Evolutionary conservation across 495 filamentous ascomycete species (phyloP), one percentile per base, ranked within the genome.

Genomic region (Tetracladium setigerum): DNA sequence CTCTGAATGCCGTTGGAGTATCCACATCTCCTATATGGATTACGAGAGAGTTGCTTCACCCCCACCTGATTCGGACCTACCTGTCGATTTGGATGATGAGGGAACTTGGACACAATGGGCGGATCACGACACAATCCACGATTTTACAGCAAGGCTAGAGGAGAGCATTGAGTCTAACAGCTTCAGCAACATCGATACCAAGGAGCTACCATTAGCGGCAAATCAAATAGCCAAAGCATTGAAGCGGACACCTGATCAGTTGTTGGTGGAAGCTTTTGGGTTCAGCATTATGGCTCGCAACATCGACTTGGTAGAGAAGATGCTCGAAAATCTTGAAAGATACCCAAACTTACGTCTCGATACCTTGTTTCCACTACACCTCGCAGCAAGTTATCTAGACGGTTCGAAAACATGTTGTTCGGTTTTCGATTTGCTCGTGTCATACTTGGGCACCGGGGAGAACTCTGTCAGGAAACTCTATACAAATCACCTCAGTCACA

Each of bases 281-380:
- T 71, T 70, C 45, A 54, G 42, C 31, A 70, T 70, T 34, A 70
- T 71, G 54, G 49, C 55, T 15, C 55, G 68, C 9, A 68, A 69
- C 36, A 0, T 49, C 5, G 49, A 51, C 0, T 49, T 61, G 2
- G 0, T 67, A 1, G 4, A 9, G 0, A 15, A 49, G 0, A 39
- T 64, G 9, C 1, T 59, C 0, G 11, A 46, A 1, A 8, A n/a
- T n/a, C n/a, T n/a, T n/a, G n/a, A n/a, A n/a, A n/a, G n/a, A 58
- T n/a, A 45, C 13, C n/a, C 0, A 6, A 7, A 38, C 7, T 18
- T 31, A 1, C 19, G 22, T 7, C 2, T 63, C 13, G 52, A 59
- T 12, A 34, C 39, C 4, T 53, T 70, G 17, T 62, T 61, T 31
- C 68, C 66, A 14, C 63, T 64, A 31, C 67, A 73, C 43, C 50